phyloP scores from a whole-genome alignment of 2,329 filamentous ascomycete species.

The Nemania sp. region DNA sequence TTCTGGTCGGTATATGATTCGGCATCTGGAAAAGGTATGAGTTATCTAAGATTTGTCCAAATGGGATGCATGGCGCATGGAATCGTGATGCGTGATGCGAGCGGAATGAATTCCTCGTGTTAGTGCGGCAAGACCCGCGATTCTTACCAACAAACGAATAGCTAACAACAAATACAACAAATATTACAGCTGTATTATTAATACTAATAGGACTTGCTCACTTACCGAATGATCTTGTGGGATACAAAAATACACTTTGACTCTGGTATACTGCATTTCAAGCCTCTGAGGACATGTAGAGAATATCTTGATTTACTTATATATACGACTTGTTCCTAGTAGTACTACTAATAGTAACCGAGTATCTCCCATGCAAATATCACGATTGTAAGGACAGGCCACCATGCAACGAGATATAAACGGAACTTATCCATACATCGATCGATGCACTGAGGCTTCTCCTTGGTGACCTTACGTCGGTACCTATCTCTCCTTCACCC shows the following conservation, averaged over 20 bases:
- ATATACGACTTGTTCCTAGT: neutral
- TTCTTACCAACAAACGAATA: neutral
- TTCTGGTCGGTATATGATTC: neutral
- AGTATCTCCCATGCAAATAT: neutral
- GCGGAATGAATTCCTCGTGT: neutral
- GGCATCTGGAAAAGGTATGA: neutral
- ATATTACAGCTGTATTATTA: no score
- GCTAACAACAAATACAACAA: no score
- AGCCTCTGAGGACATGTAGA: neutral
- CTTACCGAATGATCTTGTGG: neutral
- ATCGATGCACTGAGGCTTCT: neutral
- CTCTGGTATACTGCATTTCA: neutral
- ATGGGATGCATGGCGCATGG: conserved; percentile 4
- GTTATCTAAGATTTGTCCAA: neutral
- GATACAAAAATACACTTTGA: no score
- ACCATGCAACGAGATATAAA: neutral
- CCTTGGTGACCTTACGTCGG: neutral
- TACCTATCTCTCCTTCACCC: no score
- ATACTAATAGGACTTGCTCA: conserved; percentile 1
- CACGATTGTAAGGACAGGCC: neutral
- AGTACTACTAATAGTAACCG: no score
- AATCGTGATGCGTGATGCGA: conserved; percentile 14
- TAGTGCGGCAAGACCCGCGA: conserved; percentile 7
- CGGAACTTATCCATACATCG: neutral
- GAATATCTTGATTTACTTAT: neutral